Conservation (phyloP, 2,329 filamentous ascomycete species). For the Didymella pinodella region DNA sequence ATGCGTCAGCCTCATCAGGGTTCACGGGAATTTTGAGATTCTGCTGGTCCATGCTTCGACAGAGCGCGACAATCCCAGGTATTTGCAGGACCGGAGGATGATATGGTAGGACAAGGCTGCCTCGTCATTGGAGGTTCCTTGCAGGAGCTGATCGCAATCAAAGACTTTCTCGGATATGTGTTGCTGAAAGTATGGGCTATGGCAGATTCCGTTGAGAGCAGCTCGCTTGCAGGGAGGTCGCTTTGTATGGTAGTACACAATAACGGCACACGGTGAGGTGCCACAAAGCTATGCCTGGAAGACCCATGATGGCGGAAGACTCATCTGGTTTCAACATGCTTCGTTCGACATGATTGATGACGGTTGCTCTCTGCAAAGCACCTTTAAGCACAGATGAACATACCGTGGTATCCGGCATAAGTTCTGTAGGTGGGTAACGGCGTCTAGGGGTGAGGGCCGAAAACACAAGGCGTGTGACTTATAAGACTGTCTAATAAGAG, state of each 20-base stretch:
- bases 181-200: neutral
- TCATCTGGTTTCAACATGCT: neutral
- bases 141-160: neutral
- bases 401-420: neutral
- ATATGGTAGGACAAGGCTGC: constrained; percentile 3
- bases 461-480: too few species aligned
- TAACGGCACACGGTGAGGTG: neutral
- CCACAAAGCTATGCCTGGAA: neutral
- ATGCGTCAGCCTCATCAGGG: constrained; percentile 26
- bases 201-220: constrained; percentile 2
- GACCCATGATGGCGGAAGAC: neutral
- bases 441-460: too few species aligned
- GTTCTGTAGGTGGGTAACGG: too few species aligned
- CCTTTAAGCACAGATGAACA: constrained; percentile 1
- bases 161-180: neutral
- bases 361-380: neutral
- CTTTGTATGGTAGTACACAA: constrained; percentile 8
- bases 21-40: constrained; percentile 9
- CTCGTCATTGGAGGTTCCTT: neutral
- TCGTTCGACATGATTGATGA: neutral
- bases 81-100: constrained; percentile 2
- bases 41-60: constrained; percentile 11
- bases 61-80: neutral
- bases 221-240: neutral
- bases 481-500: too few species aligned